Base-by-base conservation (phyloP, 805 yeast genomes). In the Scheffersomyces lignosus region DNA sequence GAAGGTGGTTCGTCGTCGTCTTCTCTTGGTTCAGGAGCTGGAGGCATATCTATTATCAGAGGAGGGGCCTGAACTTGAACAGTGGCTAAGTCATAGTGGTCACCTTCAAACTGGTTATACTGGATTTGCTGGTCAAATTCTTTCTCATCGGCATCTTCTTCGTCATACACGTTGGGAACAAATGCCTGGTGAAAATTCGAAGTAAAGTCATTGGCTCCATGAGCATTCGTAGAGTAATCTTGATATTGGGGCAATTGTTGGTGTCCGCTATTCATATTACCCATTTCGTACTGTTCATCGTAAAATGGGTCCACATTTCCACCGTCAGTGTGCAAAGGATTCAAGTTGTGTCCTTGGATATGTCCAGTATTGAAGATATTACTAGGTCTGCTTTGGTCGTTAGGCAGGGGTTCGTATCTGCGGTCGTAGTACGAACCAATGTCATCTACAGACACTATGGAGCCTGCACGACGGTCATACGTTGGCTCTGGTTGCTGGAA, bases 121-220 rank as follows among this genome's bases (percentile, higher is more conserved):
- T 58, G 66, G 32, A 69, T 68, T 10, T 52, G 49, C 34, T 62
- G 60, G 45, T 69, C 74, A 32, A 58, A 67, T 33, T 65, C 68
- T 12, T 52, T 44, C 36, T 64, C 69, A 23, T 68, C 73, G 17
- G 52, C 59, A 32, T 66, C 71, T 15, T 65, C 69, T 9, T 60
- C 68, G 24, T 62, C 70, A 40, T 69, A 65, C 12, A 60, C 66
- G 46, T 67, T 62, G 12, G 73, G 72, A 10, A 66, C 73, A 43
- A 69, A 69, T n/a, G 73, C 64, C 48, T 64, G 69, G 38, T 54
- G 50, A 40, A 53, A 66, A 31, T 46, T 40, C 34, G 17, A 36
- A 34, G 18, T 31, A n/a, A n/a, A n/a, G n/a, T n/a, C n/a, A n/a
- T n/a, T 33, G 22, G 35, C 33, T 5, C n/a, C n/a, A n/a, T n/a